Evolutionary conservation across 345 rosid genomes (phyloP), one percentile per base, ranked within the genome.

Genomic region (Xanthoceras sorbifolium): DNA sequence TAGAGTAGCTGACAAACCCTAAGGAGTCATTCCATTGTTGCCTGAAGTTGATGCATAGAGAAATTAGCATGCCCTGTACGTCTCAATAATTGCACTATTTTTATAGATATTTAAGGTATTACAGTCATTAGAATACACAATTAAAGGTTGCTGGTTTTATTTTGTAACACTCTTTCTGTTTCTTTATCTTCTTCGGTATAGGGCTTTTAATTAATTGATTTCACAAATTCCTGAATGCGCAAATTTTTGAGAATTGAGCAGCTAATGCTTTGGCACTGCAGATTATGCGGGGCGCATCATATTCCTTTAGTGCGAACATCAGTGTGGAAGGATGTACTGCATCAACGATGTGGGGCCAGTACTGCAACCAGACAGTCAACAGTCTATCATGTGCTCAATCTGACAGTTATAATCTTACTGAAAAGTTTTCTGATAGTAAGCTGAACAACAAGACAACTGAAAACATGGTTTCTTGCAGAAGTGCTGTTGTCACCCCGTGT

Each of bases 311-410:
- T 72, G 94, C 90, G 77, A 92, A 92, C 78, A 85, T 96, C 69
- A 93, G 85, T 34, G 93, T 96, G 57, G 93, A 92, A 88, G 99
- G 98, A 77, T 96, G 99, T 80, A 79, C 75, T 78, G 82, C 88
- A 59, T 86, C 92, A 77, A 85, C 86, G 50, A 85, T 86, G 90
- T 89, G 89, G 91, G 99, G 99, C 14, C 92, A 86, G 82, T 88
- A 79, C 77, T 95, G 99, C 90, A 91, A 93, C 86, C 92, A 89
- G 85, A 92, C 94, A 22, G 79, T 95, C 57, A 84, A 88, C 66
- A 82, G 80, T 23, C 94, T 95, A 83, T 83, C 87, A 2, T 95
- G 98, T 80, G 80, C 85, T 80, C 85, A 32, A 78, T 85, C 84
- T 55, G 86, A 79, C 69, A 84, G 79, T 76, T 81, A 80, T 74